Conservation (phyloP, 306 rosid genomes). For the Vachellia collinsii region DNA sequence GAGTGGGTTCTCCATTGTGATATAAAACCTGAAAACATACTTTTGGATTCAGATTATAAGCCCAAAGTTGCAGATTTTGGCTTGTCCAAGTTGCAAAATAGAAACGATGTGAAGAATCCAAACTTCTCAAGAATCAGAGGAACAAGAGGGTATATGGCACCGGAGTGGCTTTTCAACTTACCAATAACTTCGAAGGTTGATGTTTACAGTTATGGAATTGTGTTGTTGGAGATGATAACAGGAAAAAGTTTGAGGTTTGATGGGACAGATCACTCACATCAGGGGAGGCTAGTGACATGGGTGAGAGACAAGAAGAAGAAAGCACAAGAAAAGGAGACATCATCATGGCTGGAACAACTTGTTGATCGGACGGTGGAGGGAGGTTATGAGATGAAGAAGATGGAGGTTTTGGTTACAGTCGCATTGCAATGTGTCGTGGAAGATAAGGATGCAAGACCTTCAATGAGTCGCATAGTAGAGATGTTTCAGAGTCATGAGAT, state of each 20-base stretch:
- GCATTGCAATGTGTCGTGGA: conserved; percentile 42
- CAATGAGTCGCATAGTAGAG: conserved; percentile 43
- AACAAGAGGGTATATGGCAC: conserved; percentile 46
- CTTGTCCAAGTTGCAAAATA: neutral
- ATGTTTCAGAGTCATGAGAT: neutral
- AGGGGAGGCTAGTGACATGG: conserved; percentile 40
- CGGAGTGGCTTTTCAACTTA: conserved; percentile 26
- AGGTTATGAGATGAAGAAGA: conserved; percentile 7
- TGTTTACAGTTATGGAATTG: conserved; percentile 49
- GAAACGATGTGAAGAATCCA: conserved; percentile 28
- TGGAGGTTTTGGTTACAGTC: conserved; percentile 25
- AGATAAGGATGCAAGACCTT: conserved; percentile 44
- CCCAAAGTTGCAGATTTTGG: neutral
- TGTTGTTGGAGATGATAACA: conserved; percentile 11
- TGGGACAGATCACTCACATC: conserved; percentile 11
- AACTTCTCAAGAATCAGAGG: conserved; percentile 54
- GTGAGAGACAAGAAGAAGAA: conserved; percentile 37
- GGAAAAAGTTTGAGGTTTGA: conserved; percentile 34
- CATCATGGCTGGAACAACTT: conserved; percentile 27
- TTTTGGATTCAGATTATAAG: neutral
- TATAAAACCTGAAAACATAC: neutral
- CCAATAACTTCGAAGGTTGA: conserved; percentile 55
- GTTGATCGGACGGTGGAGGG: conserved; percentile 33
- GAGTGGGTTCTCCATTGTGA: neutral
- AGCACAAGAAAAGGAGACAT: neutral